Evolutionary conservation across 2,329 filamentous ascomycete species (phyloP), one percentile per base, ranked within the genome.

Genomic region (Cercospora zeae-maydis): DNA sequence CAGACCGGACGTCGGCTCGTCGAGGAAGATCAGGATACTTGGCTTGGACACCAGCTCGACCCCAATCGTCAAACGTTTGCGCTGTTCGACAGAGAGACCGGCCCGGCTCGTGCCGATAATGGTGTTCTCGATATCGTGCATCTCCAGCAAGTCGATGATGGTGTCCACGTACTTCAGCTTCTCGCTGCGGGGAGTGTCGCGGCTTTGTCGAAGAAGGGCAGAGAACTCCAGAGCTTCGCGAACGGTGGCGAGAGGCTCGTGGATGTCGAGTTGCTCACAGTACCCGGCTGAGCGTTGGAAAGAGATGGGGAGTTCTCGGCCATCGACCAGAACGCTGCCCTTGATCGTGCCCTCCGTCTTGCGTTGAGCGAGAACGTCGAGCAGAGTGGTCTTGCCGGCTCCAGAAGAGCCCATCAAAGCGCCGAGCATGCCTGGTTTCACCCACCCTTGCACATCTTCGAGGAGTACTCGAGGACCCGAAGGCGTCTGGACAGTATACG

Each of bases 391-490:
- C 64, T 78, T 78, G 19, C 76, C 76, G 31, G 78, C 78, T 52
- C 90, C 90, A 4, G 89, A 92, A 6, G 88, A 87, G 39, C 91
- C 91, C 89, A 95, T 92, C 1, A 95, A 79, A 2, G 90, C 90
- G 2, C 89, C 93, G 9, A 93, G 81, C 69, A 88, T 85, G 36
- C 91, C 90, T 1, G 90, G 90, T 65, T 88, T 86, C 56, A 92
- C 89, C 69, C 88, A 93, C 1, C 88, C 92, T 67, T 86, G 81
- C 4, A 89, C 83, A 62, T 87, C 80, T 63, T 86, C 80, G 10
- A 89, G 75, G 4, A 89, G 74, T 3, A 73, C 74, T 13, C 79
- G 72, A 51, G 80, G 77, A 2, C 77, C 77, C 37, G 75, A 75
- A 21, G 79, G 73, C 30, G 79, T 80, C 10, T 79, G 77, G 63